Conservation (phyloP, 2,329 filamentous ascomycete genomes). For the Hortaea sp. region DNA sequence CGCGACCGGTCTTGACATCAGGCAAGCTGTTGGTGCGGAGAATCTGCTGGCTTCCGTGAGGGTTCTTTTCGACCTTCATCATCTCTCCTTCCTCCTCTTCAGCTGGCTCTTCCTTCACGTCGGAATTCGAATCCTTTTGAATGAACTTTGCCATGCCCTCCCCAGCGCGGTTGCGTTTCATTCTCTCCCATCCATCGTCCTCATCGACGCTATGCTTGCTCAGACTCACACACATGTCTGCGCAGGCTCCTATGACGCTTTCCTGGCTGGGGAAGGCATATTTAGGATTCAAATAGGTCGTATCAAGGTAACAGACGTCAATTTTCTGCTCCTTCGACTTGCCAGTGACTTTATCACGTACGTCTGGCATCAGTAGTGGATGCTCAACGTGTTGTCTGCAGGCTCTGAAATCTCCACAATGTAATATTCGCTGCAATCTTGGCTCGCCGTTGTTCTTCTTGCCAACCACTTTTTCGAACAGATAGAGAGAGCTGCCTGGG, state of each 20-base stretch:
- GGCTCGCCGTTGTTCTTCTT: conserved; percentile 44
- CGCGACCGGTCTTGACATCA: conserved; percentile 33
- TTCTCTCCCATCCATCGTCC: conserved; percentile 45
- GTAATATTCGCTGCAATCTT: conserved; percentile 68
- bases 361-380: conserved; percentile 67
- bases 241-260: conserved; percentile 78
- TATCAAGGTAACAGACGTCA: conserved; percentile 93
- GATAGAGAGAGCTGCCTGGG: conserved; percentile 83
- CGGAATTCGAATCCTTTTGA: conserved; percentile 32
- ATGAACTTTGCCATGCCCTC: conserved; percentile 56
- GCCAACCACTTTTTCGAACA: conserved; percentile 71
- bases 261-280: conserved; percentile 88
- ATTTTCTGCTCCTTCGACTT: conserved; percentile 73
- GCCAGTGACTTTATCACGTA: conserved; percentile 59
- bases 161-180: conserved; percentile 45
- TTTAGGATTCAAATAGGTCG: conserved; percentile 89
- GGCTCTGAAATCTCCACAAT: conserved; percentile 92
- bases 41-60: conserved; percentile 20
- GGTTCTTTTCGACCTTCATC: conserved; percentile 23
- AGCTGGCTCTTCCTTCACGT: conserved; percentile 28
- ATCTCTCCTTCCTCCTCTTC: conserved; percentile 26
- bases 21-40: conserved; percentile 16
- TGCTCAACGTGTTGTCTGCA: conserved; percentile 77
- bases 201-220: conserved; percentile 55
- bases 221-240: conserved; percentile 73